These are phyloP conservation scores for Hygrophorus pudorinus DNA, from an alignment of 768 basidiomycete genomes.

Conservation along the genomic window DNA sequence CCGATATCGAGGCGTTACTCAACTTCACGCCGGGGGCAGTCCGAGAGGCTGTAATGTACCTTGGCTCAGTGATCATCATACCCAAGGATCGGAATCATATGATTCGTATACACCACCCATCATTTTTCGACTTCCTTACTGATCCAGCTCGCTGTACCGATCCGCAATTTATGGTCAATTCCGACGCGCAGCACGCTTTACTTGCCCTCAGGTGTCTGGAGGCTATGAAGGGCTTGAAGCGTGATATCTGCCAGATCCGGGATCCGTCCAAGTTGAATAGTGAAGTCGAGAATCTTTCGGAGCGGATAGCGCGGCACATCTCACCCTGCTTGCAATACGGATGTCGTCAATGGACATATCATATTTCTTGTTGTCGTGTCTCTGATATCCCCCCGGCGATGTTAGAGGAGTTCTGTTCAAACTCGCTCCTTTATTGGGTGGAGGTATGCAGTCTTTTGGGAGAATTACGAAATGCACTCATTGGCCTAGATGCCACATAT, in stretches of 20 bases:
- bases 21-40: neutral
- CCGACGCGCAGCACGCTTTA: neutral
- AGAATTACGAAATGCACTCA: neutral
- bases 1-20: neutral
- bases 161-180: neutral
- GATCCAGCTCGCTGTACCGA: neutral
- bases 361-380: neutral
- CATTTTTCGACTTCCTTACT: no score
- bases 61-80: no score
- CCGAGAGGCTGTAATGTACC: neutral
- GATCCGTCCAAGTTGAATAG: no score
- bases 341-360: neutral
- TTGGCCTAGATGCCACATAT: neutral
- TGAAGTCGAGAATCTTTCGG: neutral
- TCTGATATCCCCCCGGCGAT: neutral
- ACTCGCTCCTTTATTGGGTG: no score
- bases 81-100: no score
- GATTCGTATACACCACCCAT: no score
- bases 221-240: no score
- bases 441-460: no score
- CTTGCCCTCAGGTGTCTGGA: no score
- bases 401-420: neutral
- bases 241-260: no score
- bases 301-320: neutral
- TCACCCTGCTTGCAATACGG: neutral